phyloP scores from a whole-genome alignment of 805 yeast species.

The Isabelozyma heimii region DNA sequence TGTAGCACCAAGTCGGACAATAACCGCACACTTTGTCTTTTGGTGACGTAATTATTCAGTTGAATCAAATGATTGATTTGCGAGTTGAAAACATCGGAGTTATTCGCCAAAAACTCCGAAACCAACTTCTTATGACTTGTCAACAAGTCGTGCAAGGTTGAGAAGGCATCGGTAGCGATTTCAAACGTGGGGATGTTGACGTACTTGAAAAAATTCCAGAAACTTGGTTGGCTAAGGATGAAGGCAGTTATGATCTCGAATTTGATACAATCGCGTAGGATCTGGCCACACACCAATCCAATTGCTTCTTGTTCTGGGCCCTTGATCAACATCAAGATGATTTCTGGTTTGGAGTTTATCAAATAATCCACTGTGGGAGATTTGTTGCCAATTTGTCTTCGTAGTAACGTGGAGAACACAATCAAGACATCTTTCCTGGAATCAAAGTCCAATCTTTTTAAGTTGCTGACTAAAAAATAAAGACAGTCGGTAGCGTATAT shows the following conservation, averaged over 20 bases:
- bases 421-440: slow-evolving; percentile 78
- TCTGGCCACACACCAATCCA: slow-evolving; percentile 71
- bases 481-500: slow-evolving; percentile 71
- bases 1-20: slow-evolving; percentile 69
- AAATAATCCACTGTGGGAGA: slow-evolving; percentile 88
- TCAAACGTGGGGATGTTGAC: slow-evolving; percentile 79
- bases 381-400: slow-evolving; percentile 72
- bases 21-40: slow-evolving; percentile 82
- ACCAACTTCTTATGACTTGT: slow-evolving; percentile 68
- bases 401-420: slow-evolving; percentile 70
- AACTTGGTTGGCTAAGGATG: slow-evolving; percentile 54
- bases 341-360: slow-evolving; percentile 56
- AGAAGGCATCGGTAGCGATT: slow-evolving; percentile 85
- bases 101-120: slow-evolving; percentile 61
- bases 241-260: slow-evolving; percentile 66
- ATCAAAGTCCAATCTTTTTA: slow-evolving; percentile 80
- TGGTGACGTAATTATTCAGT: slow-evolving; percentile 84
- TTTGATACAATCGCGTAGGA: slow-evolving; percentile 81
- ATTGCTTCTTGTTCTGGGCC: slow-evolving; percentile 75
- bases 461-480: slow-evolving; percentile 53
- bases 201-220: slow-evolving; percentile 84
- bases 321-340: slow-evolving; percentile 57
- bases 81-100: slow-evolving; percentile 57
- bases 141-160: slow-evolving; percentile 68
- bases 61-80: slow-evolving; percentile 68